These are phyloP conservation scores for Colletotrichum navitas DNA, from an alignment of 2,329 filamentous ascomycete genomes.

Conservation along the genomic window DNA sequence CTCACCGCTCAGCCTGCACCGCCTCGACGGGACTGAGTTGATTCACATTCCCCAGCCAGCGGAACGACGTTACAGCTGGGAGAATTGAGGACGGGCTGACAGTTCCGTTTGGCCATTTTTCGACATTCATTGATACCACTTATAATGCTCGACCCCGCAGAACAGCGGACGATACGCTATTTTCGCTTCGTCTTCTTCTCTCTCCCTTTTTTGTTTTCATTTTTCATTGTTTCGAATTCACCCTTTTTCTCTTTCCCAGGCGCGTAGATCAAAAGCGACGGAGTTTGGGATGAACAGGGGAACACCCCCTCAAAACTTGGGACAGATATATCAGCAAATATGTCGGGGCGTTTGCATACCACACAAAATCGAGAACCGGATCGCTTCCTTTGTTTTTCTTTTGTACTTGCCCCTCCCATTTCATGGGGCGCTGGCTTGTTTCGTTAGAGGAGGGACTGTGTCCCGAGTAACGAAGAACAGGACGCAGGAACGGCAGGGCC, in stretches of 20 bases:
- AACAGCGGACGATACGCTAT: conserved; percentile 17
- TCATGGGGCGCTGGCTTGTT: not conserved
- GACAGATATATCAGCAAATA: not conserved
- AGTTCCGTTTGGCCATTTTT: not conserved
- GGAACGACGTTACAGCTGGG: conserved; percentile 65
- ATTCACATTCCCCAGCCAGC: conserved; percentile 66
- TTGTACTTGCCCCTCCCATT: not conserved
- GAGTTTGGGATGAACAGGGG: conserved; percentile 20
- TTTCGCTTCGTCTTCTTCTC: conserved; percentile 12
- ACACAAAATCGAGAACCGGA: not conserved
- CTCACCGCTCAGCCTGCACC: conserved; percentile 51
- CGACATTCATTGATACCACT: conserved; percentile 18
- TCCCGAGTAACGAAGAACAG: not conserved
- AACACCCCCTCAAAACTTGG: not conserved
- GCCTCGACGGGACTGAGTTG: conserved; percentile 61
- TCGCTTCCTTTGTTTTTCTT: not conserved
- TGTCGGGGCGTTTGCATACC: conserved; percentile 14
- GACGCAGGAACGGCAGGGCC: not conserved
- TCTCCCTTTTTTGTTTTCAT: not conserved
- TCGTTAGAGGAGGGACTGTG: not conserved
- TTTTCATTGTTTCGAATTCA: too few species aligned
- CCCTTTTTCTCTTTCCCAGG: conserved; percentile 10
- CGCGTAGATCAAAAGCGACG: conserved; percentile 12
- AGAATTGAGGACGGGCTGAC: conserved; percentile 51
- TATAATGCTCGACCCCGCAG: conserved; percentile 20